Percentiles rank a stretch among this genome's conserved stretches.
phyloP scores from a whole-genome alignment of 2,329 filamentous ascomycete genomes.

The Amylocarpus encephaloides region DNA sequence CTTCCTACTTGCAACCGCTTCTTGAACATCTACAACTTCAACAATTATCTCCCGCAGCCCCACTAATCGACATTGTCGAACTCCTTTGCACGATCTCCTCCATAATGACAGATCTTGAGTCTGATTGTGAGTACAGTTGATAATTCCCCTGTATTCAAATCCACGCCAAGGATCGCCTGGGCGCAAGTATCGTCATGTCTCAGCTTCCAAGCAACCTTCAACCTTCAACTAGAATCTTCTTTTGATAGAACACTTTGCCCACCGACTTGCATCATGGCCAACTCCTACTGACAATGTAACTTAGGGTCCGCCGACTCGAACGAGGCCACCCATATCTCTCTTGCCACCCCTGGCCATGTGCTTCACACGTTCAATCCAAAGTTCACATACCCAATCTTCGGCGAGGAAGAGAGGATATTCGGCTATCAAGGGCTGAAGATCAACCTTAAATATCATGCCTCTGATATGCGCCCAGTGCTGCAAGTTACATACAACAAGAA shows the following conservation, averaged over 20 bases:
- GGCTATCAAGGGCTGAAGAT: slow-evolving; percentile 81
- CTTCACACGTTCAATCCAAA: slow-evolving; percentile 70
- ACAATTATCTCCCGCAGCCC: background rate
- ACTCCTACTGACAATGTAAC: background rate
- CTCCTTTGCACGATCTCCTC: background rate
- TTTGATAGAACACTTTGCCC: background rate
- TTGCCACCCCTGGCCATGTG: slow-evolving; percentile 49
- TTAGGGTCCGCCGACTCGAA: slow-evolving; percentile 30
- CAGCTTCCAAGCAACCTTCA: slow-evolving; percentile 5
- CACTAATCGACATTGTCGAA: background rate
- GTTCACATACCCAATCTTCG: slow-evolving; percentile 89
- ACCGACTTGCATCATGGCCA: background rate
- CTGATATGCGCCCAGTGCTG: slow-evolving; percentile 73
- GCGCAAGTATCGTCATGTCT: slow-evolving; percentile 14
- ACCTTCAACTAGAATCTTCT: background rate
- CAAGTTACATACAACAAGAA: slow-evolving; percentile 66
- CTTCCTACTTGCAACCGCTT: too few species aligned
- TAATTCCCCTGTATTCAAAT: background rate
- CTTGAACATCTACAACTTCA: background rate
- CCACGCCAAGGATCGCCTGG: background rate
- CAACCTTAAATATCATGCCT: slow-evolving; percentile 58
- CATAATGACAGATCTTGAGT: slow-evolving; percentile 19
- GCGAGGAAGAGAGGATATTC: slow-evolving; percentile 86
- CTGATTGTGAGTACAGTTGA: slow-evolving; percentile 20
- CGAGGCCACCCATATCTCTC: slow-evolving; percentile 55